Evolutionary conservation across 331 rosid species (phyloP), one percentile per base, ranked within the genome.

Genomic region (Ulmus americana): DNA sequence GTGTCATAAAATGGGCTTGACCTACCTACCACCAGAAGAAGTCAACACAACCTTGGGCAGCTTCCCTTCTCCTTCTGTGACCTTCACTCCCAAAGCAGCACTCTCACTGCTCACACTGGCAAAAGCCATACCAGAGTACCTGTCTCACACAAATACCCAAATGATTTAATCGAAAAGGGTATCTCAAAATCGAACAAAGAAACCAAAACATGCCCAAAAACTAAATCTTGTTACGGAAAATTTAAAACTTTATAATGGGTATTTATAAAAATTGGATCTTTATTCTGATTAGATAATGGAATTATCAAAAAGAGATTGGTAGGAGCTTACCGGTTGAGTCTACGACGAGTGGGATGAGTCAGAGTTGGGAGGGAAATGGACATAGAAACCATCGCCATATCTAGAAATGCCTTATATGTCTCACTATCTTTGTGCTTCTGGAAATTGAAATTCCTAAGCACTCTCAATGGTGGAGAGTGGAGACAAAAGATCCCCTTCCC

Each of bases 1-100:
- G 40, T 6, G 13, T 8, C 44, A 57, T 7, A 60, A 55, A 64
- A 52, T 50, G 63, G 64, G 10, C 28, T 22, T 11, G 7, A 74
- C 85, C 53, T 59, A 86, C 97, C 97, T 86, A 65, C 95, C 96
- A 58, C 72, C 63, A 0, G 88, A 18, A 46, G 96, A 87, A 66
- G 89, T 77, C 55, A 89, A 82, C 44, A 92, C 88, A 0, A 92
- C 85, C 77, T 86, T 92, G 2, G 98, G 91, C 43, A 92, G 79
- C 38, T 82, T 83, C 5, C 90, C 98, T 47, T 92, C 94, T 0
- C 98, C 98, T 72, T 89, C 95, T 7, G 85, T 79, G 50, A 89
- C 15, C 60, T 59, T 76, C 54, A 85, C 89, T 8, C 95, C 95
- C 44, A 75, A 22, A 42, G 82, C 46, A 38, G 80, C 59, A 51